phyloP scores from a whole-genome alignment of 352 stramenopile genomes.

The Phytophthora chlamydospora region DNA sequence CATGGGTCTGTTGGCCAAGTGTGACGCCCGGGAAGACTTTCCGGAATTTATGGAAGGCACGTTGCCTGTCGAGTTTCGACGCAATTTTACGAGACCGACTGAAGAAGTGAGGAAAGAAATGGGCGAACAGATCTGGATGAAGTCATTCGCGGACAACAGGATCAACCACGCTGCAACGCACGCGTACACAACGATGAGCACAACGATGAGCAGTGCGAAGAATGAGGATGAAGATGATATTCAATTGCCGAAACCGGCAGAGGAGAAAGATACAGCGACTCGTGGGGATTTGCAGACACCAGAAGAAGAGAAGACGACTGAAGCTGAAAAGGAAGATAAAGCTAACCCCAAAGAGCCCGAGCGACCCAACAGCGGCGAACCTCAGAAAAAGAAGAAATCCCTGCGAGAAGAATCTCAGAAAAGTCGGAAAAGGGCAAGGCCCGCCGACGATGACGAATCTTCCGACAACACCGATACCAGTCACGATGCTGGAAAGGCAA shows the following conservation, averaged over 20 bases:
- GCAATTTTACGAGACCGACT: conserved; percentile 30
- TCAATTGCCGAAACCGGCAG: not conserved
- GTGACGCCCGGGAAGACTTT: conserved; percentile 50
- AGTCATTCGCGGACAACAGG: conserved; percentile 51
- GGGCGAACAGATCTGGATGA: conserved; percentile 45
- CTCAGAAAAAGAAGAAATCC: conserved; percentile 3
- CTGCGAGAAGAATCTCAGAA: not conserved
- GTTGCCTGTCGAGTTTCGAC: conserved; percentile 44
- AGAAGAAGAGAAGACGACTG: not conserved
- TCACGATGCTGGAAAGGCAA: not conserved
- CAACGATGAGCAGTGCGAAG: not conserved
- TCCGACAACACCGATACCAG: conserved; percentile 5
- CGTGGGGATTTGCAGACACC: not conserved
- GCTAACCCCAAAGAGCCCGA: not conserved
- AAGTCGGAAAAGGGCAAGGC: conserved; percentile 3
- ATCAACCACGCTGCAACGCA: conserved; percentile 41
- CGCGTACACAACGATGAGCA: conserved; percentile 17
- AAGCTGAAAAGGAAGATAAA: not conserved
- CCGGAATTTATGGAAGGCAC: conserved; percentile 57
- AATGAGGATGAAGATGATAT: not conserved
- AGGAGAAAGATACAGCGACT: not conserved
- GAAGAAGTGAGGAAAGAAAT: conserved; percentile 40
- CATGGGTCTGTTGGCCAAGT: conserved; percentile 36
- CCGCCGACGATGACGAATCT: conserved; percentile 4
- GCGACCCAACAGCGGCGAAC: not conserved